phyloP scores from a whole-genome alignment of 768 basidiomycete genomes.

The Phylloporus sp. region DNA sequence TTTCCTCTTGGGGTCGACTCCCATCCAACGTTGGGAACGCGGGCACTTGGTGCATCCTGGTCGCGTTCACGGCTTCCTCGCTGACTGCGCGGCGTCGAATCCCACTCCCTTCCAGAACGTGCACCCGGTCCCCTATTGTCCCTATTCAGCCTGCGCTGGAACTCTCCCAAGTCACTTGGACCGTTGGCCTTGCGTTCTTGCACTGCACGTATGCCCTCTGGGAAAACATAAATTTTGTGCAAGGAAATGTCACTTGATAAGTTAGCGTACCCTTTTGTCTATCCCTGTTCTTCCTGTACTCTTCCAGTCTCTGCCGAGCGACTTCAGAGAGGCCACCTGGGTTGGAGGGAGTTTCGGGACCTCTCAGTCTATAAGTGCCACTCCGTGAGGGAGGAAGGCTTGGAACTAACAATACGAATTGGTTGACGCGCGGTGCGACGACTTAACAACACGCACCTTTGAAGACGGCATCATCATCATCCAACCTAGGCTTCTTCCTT shows the following conservation, averaged over 20 bases:
- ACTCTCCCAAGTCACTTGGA: constrained; percentile 84
- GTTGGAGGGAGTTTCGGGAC: constrained; percentile 91
- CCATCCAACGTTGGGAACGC: constrained; percentile 91
- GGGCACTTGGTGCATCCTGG: constrained; percentile 73
- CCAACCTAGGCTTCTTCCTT: constrained; percentile 62
- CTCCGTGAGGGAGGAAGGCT: constrained; percentile 55
- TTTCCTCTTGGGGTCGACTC: constrained; percentile 79
- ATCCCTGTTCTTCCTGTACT: constrained; percentile 65
- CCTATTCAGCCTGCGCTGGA: constrained; percentile 87
- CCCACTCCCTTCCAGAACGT: constrained; percentile 41
- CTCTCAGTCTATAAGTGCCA: constrained; percentile 64
- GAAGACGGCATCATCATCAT: constrained; percentile 70
- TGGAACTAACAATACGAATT: constrained; percentile 53
- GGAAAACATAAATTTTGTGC: background rate
- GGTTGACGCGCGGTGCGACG: background rate
- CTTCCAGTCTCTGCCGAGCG: constrained; percentile 69
- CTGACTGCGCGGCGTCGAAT: constrained; percentile 59
- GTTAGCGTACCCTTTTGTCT: constrained; percentile 52
- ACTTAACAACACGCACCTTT: constrained; percentile 58
- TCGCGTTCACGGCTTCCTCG: constrained; percentile 35
- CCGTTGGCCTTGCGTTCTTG: constrained; percentile 52
- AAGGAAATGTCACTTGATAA: too few species aligned
- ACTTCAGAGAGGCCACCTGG: constrained; percentile 81
- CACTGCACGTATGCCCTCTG: constrained; percentile 68
- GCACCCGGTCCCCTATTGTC: constrained; percentile 50